Base-by-base conservation (phyloP, 2,329 filamentous ascomycete species). In the Sarocladiaceae sp. region DNA sequence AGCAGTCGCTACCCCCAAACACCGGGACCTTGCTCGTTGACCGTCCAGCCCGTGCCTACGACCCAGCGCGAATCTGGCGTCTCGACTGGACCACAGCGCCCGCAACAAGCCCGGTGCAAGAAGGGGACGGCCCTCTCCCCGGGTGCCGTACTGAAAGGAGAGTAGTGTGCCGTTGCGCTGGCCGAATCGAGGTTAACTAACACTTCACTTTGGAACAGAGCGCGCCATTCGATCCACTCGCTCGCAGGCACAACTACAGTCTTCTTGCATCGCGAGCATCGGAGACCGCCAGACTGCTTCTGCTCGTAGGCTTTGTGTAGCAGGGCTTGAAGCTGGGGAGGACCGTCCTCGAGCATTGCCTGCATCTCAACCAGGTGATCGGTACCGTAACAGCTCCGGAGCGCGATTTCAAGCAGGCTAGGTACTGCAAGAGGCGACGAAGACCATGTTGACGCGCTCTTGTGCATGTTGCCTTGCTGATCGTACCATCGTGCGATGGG, bases 161-260 rank as follows among this genome's bases (percentile, higher is more conserved):
- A 56, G 36, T 42, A 51, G 40, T 15, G 51, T 35, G 13, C 37
- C 48, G 13, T 54, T 2, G 29, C 20, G 20, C 22, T 22, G 57
- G 54, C 4, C 44, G 17, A 20, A n/a, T 17, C 23, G 10, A 31
- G 7, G 22, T 13, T 33, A 5, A 12, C 3, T 18, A 11, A 22
- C n/a, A n/a, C n/a, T 11, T 48, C 28, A 4, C 31, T 25, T 17
- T 48, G 15, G 20, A 26, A 50, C 22, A 71, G 52, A 53, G 77
- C 71, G 63, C 78, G 81, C 78, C 83, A 86, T 60, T 86, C 83
- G 7, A 86, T 66, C 83, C 83, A 86, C 59, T 82, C 74, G 0
- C 77, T 69, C 3, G 74, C 65, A 2, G 82, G 77, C 20, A 78
- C 67, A 6, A 82, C 66, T 3, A 79, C 73, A 8, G 62, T 60